Evolutionary conservation across 768 basidiomycete genomes (phyloP).

Genomic region (Rhodotorula toruloides): DNA sequence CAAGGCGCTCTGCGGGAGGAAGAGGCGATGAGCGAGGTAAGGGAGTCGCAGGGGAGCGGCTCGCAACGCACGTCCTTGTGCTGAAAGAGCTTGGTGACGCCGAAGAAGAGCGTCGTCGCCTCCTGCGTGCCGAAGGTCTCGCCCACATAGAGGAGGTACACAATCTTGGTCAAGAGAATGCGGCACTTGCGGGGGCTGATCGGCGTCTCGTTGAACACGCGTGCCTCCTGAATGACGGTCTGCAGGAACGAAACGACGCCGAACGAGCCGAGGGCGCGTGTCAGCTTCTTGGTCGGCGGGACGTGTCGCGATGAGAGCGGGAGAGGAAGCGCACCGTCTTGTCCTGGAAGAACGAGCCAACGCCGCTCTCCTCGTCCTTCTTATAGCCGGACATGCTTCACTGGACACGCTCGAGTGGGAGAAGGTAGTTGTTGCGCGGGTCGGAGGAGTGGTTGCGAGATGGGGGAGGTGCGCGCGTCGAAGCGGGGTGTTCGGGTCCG

Average conservation of each 20-base stretch:
- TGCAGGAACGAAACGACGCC: not conserved
- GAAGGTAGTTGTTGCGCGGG: not conserved
- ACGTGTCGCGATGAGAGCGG: conserved; percentile 7
- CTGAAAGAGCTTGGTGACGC: conserved; percentile 96
- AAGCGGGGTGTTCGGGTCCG: not conserved
- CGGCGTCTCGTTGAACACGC: conserved; percentile 98
- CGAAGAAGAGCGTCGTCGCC: conserved; percentile 96
- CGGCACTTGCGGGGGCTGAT: conserved; percentile 97
- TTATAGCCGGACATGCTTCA: conserved; percentile 68
- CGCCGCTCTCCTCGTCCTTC: conserved; percentile 89
- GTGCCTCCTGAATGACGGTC: conserved; percentile 94
- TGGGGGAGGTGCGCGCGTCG: not conserved
- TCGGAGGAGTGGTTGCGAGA: not conserved
- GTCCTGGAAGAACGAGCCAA: conserved; percentile 69
- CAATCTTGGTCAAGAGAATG: conserved; percentile 89
- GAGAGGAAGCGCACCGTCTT: conserved; percentile 29
- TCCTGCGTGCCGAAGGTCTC: conserved; percentile 93
- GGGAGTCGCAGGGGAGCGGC: not conserved
- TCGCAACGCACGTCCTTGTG: conserved; percentile 82
- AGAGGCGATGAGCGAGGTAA: not conserved
- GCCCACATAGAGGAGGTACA: conserved; percentile 92
- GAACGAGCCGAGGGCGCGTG: no score
- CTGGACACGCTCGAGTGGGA: no score
- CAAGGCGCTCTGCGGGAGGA: conserved; percentile 67
- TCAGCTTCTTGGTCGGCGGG: no score